These are phyloP conservation scores for Cutaneotrichosporon sp. DNA, from an alignment of 1,284 basidiomycete genomes.

Conservation along the genomic window DNA sequence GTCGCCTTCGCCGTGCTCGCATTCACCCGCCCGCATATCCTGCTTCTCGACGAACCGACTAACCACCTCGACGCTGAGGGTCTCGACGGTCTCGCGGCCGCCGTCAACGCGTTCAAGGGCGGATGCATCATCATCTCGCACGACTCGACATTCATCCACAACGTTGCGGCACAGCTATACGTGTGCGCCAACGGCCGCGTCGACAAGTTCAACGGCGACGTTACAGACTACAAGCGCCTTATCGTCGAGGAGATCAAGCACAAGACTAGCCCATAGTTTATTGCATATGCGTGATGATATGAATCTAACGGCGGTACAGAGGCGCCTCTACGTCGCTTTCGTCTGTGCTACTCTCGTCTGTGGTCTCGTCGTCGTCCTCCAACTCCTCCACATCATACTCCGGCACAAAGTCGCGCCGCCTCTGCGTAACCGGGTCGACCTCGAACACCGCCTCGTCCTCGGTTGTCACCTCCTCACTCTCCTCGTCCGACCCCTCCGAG, in stretches of 20 bases:
- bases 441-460: neutral
- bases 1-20: constrained; percentile 94
- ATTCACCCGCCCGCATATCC: constrained; percentile 79
- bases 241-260: constrained; percentile 26
- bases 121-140: constrained; percentile 81
- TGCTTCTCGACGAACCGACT: constrained; percentile 92
- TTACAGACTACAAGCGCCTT: constrained; percentile 83
- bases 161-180: constrained; percentile 55
- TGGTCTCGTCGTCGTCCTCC: constrained; percentile 13
- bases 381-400: constrained; percentile 32
- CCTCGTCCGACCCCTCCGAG: constrained; percentile 40
- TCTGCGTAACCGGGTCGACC: constrained; percentile 24
- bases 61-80: constrained; percentile 95
- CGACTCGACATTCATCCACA: constrained; percentile 89
- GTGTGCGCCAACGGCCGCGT: constrained; percentile 86
- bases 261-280: constrained; percentile 9
- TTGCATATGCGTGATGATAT: neutral
- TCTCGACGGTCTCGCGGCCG: constrained; percentile 91
- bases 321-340: constrained; percentile 7
- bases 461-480: constrained; percentile 50
- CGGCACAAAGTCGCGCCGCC: constrained; percentile 35
- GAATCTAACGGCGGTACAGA: constrained; percentile 5
- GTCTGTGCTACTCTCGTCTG: constrained; percentile 5
- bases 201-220: constrained; percentile 82
- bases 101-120: constrained; percentile 88